A percentile compares a stretch with the other conserved stretches of the same genome.
These are phyloP conservation scores for Neoboletus magnificus DNA, from an alignment of 768 basidiomycete genomes.

Conservation along the genomic window DNA sequence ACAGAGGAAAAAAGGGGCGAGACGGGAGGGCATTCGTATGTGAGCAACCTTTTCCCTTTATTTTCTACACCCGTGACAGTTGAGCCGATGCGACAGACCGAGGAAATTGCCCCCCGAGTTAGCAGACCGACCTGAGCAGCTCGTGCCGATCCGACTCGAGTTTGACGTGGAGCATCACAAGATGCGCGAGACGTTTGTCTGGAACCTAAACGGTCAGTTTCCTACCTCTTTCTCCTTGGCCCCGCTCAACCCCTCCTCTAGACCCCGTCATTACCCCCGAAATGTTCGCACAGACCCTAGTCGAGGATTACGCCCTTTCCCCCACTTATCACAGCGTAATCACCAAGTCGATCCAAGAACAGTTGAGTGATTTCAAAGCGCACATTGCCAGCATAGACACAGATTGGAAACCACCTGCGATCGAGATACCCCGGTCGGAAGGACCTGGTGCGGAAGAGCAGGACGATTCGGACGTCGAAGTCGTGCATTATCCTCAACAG, in stretches of 20 bases:
- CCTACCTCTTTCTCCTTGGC: background rate
- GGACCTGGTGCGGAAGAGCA: conserved; percentile 25
- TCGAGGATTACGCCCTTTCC: conserved; percentile 86
- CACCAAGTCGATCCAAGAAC: conserved; percentile 82
- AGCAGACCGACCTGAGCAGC: conserved; percentile 66
- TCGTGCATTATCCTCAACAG: conserved; percentile 13
- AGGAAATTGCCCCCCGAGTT: conserved; percentile 54
- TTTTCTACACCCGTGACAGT: background rate
- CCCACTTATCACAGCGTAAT: conserved; percentile 63
- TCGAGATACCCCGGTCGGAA: conserved; percentile 24
- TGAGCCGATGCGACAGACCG: conserved; percentile 43
- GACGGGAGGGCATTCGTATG: conserved; percentile 71
- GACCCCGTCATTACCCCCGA: conserved; percentile 90
- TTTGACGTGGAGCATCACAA: conserved; percentile 93
- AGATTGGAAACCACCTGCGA: conserved; percentile 30
- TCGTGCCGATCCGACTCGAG: conserved; percentile 94
- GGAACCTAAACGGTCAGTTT: conserved; percentile 89
- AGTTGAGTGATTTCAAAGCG: conserved; percentile 75
- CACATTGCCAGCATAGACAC: conserved; percentile 58
- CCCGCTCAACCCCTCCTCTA: conserved; percentile 28
- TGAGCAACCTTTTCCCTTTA: conserved; percentile 43
- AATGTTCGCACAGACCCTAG: conserved; percentile 81
- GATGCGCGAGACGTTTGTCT: conserved; percentile 94
- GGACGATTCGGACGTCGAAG: conserved; percentile 29
- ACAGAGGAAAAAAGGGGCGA: conserved; percentile 49